Evolutionary conservation across 805 yeast genomes (phyloP), one percentile per base, ranked within the genome.

Genomic region (Starmerella floricola): DNA sequence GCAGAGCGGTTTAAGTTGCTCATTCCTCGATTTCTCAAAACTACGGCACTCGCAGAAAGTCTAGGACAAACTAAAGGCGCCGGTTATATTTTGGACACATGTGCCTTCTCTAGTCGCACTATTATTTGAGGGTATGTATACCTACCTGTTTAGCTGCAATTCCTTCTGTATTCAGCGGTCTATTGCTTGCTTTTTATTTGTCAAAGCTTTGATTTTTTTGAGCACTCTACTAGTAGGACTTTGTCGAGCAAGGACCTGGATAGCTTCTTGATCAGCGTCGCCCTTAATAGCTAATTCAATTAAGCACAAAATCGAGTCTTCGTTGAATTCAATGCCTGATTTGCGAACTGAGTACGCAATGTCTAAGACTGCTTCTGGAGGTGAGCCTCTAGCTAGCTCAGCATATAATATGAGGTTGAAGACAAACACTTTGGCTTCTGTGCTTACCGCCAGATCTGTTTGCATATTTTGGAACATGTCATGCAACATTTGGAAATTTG

Each of bases 321-420:
- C 50, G 31, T 50, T 48, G 15, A 48, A 39, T 13, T 19, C 36
- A 6, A 49, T 40, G 13, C 47, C 36, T 5, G 40, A 52, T 2
- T 30, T 26, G 17, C 41, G 36, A 11, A 42, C 38, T 13, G 48
- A 28, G 4, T 41, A 34, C 1, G 41, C 47, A 21, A 34, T 12
- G 5, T 35, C 37, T 3, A 27, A 8, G 18, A 5, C 2, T 3
- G 40, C 11, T 2, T 19, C 34, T 8, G 17, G 21, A 29, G 12
- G 27, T 16, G 10, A 21, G 33, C 11, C 33, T 12, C 4, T 10
- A 6, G 26, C 26, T 6, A 32, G 34, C 27, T 41, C 36, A 6
- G 47, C 44, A 5, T 38, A 41, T 26, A 56, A 34, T 13, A 55
- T 31, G 27, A 57, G 28, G 28, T 55, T 56, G 33, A 54, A 47